A percentile compares a stretch with the other conserved stretches of the same genome.
Evolutionary conservation across 805 yeast genomes (phyloP).

Genomic region (Ogataea nitratoaversa): DNA sequence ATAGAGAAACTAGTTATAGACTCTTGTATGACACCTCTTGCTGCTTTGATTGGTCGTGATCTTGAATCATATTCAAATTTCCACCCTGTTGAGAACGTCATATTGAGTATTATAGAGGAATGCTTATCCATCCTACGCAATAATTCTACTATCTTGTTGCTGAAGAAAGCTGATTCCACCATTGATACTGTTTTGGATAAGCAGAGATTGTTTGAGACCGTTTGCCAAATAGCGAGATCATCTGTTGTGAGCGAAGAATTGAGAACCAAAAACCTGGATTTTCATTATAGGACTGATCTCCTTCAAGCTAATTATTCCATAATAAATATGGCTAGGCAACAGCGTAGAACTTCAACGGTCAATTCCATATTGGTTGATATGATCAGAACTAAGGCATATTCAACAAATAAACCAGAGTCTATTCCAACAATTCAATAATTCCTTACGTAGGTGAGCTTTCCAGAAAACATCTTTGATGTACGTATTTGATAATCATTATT

Average conservation of each 20-base stretch:
- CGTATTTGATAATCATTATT: too few relatives aligned
- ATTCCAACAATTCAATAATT: constrained; percentile 2
- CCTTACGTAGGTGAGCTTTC: not conserved
- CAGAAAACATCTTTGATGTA: too few relatives aligned
- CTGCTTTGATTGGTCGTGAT: constrained; percentile 7
- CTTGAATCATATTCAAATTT: not conserved
- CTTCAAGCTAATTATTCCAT: constrained; percentile 10
- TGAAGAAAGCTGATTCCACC: constrained; percentile 14
- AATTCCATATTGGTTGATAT: constrained; percentile 7
- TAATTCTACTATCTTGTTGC: constrained; percentile 3
- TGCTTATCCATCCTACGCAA: constrained; percentile 10
- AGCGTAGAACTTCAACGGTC: not conserved
- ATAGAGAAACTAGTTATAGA: constrained; percentile 22
- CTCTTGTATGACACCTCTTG: constrained; percentile 18
- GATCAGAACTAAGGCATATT: constrained; percentile 6
- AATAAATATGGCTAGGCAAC: constrained; percentile 4
- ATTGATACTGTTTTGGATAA: constrained; percentile 12
- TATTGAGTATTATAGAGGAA: constrained; percentile 12
- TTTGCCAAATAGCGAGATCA: constrained; percentile 5
- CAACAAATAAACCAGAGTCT: not conserved
- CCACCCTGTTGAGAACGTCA: constrained; percentile 5
- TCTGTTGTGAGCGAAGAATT: not conserved
- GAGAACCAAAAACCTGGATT: not conserved
- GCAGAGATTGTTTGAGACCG: constrained; percentile 11
- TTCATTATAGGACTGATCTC: not conserved